Evolutionary conservation across 2,329 filamentous ascomycete species (phyloP), one percentile per base, ranked within the genome.

Genomic region (Sporothrix luriei): DNA sequence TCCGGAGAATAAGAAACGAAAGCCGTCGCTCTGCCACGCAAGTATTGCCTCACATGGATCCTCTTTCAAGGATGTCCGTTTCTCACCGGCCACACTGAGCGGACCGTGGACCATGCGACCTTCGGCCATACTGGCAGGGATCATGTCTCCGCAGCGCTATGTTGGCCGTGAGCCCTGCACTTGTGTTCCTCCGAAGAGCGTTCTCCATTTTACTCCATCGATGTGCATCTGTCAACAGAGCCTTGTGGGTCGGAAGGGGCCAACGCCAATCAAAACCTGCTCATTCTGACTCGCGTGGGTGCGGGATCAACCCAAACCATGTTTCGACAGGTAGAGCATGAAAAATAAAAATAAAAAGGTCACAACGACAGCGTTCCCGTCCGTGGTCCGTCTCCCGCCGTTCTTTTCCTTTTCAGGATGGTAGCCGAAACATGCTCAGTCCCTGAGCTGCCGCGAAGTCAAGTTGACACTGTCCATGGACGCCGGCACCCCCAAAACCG

Each of bases 181-280:
- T n/a, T n/a, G n/a, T 59, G 11, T 40, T n/a, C 9, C 29, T 40
- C 29, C 33, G 5, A 33, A 29, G 29, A 3, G 33, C 9, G 3
- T 33, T 33, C 33, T 33, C 33, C 33, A 33, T 33, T 59, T 40
- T 38, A 33, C 38, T 46, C 57, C 57, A 62, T 46, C 57, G 2
- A 46, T 21, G 11, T 43, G 40, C 57, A 24, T 24, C 13, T 26
- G 57, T 62, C 57, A 62, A 43, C 29, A 43, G 57, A 62, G 57
- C 57, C 57, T 62, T 62, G 59, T 62, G 59, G 57, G 59, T 26
- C 38, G n/a, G 9, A 6, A 7, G 13, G 21, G 21, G 13, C 4
- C 40, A 29, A 24, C 10, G 61, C 61, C 46, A 65, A 65, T 38
- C 21, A 26, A 65, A 65, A 65, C 46, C 26, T 65, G 61, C 61